phyloP scores from a whole-genome alignment of 2,329 filamentous ascomycete genomes.

The Celoporthe dispersa region DNA sequence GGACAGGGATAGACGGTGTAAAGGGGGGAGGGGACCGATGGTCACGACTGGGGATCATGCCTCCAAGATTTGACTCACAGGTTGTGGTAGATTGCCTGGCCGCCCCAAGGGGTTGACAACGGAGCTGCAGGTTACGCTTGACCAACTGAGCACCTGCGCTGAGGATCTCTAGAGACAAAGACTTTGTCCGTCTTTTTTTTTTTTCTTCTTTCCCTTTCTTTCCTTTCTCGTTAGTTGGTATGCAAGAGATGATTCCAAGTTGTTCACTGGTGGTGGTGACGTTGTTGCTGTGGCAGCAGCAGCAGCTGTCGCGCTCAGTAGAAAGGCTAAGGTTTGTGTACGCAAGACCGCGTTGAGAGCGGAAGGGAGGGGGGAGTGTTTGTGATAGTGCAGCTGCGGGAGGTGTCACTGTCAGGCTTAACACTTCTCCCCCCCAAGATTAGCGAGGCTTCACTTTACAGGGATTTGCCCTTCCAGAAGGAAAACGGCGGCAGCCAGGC shows the following conservation, averaged over 20 bases:
- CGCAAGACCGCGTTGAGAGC: too few relatives aligned
- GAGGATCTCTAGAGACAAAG: not conserved
- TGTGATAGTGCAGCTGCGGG: not conserved
- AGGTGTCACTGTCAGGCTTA: not conserved
- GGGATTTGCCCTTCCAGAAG: slow-evolving; percentile 26
- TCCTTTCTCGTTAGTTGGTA: not conserved
- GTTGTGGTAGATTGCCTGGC: not conserved
- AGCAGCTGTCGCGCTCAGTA: too few relatives aligned
- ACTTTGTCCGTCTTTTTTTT: too few relatives aligned
- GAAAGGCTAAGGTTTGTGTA: too few relatives aligned
- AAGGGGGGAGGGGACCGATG: not conserved
- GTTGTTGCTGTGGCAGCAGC: not conserved
- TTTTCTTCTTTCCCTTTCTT: too few relatives aligned
- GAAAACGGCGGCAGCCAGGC: slow-evolving; percentile 15
- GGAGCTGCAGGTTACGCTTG: not conserved
- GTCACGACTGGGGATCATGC: slow-evolving; percentile 3
- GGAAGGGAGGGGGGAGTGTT: not conserved
- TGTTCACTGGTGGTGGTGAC: not conserved
- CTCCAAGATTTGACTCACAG: not conserved
- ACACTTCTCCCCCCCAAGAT: slow-evolving; percentile 15
- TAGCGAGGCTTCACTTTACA: slow-evolving; percentile 8
- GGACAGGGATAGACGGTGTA: not conserved
- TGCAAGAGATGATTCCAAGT: not conserved
- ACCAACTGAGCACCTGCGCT: not conserved
- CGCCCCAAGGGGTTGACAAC: not conserved